phyloP scores from a whole-genome alignment of 2,329 filamentous ascomycete genomes.

The Passalora sequoiae region DNA sequence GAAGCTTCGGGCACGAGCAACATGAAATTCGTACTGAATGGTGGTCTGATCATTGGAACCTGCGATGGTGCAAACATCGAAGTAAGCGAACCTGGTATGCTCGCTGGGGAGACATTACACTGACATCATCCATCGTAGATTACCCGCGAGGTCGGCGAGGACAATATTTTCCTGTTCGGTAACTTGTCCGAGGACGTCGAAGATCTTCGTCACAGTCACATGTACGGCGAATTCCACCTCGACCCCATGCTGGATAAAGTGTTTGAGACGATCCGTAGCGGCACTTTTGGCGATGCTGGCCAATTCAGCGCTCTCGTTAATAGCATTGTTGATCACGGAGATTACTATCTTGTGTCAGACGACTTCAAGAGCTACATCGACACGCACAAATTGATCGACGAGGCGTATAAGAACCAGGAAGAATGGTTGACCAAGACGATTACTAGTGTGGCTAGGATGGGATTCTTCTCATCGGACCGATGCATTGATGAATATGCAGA shows the following conservation, averaged over 20 bases:
- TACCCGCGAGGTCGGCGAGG: conserved; percentile 90
- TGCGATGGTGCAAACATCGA: conserved; percentile 91
- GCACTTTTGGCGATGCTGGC: conserved; percentile 71
- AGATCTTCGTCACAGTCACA: conserved; percentile 84
- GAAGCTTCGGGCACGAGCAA: conserved; percentile 87
- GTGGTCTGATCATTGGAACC: conserved; percentile 93
- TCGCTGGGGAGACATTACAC: background rate
- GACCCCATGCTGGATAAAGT: conserved; percentile 74
- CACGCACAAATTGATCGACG: conserved; percentile 85
- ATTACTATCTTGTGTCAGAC: conserved; percentile 96
- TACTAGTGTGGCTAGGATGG: conserved; percentile 79
- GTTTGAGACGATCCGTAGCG: conserved; percentile 74
- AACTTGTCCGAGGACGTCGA: conserved; percentile 95
- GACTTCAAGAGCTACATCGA: conserved; percentile 94
- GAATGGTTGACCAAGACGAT: conserved; percentile 91
- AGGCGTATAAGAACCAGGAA: conserved; percentile 86
- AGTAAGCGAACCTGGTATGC: conserved; percentile 35
- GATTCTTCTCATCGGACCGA: conserved; percentile 91
- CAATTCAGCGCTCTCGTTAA: conserved; percentile 79
- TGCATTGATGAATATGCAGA: conserved; percentile 98
- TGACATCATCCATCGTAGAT: conserved; percentile 53
- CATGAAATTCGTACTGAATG: conserved; percentile 99
- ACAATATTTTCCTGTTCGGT: conserved; percentile 98
- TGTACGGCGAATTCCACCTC: conserved; percentile 72
- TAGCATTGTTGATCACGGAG: conserved; percentile 84